Evolutionary conservation across 2,329 filamentous ascomycete species (phyloP), one percentile per base, ranked within the genome.

Genomic region (Beauveria medogensis): DNA sequence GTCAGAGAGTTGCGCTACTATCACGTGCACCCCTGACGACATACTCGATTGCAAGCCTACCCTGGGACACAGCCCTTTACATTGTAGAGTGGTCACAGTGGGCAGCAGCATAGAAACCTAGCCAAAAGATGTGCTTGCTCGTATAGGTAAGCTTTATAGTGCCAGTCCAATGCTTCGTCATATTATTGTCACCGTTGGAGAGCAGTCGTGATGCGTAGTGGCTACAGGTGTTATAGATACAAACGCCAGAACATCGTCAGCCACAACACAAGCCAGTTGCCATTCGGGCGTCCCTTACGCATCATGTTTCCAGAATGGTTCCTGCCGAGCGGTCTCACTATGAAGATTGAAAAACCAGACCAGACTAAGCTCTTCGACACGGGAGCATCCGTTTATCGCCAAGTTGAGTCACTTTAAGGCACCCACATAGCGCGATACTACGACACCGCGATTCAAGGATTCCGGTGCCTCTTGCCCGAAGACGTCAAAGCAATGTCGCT

Each of bases 21-120:
- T 64, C 63, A 64, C 63, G 63, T 64, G 63, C 54, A n/a, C 22
- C 26, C 22, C 24, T 44, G 24, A 46, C 53, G 24, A 20, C 37
- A 30, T 34, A 6, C 44, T 26, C 24, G 6, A 24, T 16, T 28
- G 12, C 7, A 1, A 8, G 46, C 24, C 46, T 48, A 48, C 46
- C 46, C 46, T 48, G 10, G 6, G 18, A 6, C 4, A 22, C 43
- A 46, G 28, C 37, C 10, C 14, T 55, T 18, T 41, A 16, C 43
- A 22, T 22, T 4, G 20, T 6, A 14, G 20, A 46, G 20, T 24
- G 10, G 34, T 3, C 12, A 37, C 34, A 37, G 34, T 37, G 34
- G 12, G 34, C 12, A 37, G 34, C 12, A 37, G 34, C 12, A 3
- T 37, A 4, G 10, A 37, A 16, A 37, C 2, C 2, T 3, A 37